Percentiles rank a stretch among this genome's conserved stretches.
Evolutionary conservation across 805 yeast species (phyloP).

Genomic region (Tetrapisispora fleetii): DNA sequence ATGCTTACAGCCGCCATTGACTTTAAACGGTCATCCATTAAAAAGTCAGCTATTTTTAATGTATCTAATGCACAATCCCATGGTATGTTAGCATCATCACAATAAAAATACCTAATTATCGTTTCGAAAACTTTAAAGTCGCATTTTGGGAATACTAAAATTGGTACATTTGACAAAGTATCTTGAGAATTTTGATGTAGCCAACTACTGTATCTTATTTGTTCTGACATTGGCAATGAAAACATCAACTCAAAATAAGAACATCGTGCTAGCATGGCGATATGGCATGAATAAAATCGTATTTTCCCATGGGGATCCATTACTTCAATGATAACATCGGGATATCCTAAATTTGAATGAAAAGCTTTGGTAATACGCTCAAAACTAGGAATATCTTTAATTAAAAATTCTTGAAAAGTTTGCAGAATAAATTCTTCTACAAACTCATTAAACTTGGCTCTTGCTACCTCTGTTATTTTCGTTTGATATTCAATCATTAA

Average conservation of each 20-base stretch:
- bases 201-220: slow-evolving; percentile 2
- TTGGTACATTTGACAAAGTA: slow-evolving; percentile 9
- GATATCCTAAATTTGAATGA: slow-evolving; percentile 16
- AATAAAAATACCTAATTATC: slow-evolving; percentile 47
- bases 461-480: slow-evolving; percentile 24
- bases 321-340: slow-evolving; percentile 42
- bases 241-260: slow-evolving; percentile 60
- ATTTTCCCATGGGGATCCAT: slow-evolving; percentile 17
- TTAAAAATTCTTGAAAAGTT: background rate
- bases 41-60: slow-evolving; percentile 45
- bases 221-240: slow-evolving; percentile 38
- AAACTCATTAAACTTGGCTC: slow-evolving; percentile 17
- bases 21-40: slow-evolving; percentile 54
- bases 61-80: slow-evolving; percentile 44
- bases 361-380: background rate
- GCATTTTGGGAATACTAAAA: slow-evolving; percentile 19
- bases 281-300: slow-evolving; percentile 51
- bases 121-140: slow-evolving; percentile 37
- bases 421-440: slow-evolving; percentile 17
- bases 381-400: background rate
- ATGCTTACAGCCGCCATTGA: slow-evolving; percentile 45
- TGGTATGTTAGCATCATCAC: slow-evolving; percentile 48
- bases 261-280: slow-evolving; percentile 49
- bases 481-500: slow-evolving; percentile 27
- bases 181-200: background rate